Percentiles rank a stretch among this genome's conserved stretches.
Conservation (phyloP, 176 grass and related monocot species). For the Microstegium vimineum region DNA sequence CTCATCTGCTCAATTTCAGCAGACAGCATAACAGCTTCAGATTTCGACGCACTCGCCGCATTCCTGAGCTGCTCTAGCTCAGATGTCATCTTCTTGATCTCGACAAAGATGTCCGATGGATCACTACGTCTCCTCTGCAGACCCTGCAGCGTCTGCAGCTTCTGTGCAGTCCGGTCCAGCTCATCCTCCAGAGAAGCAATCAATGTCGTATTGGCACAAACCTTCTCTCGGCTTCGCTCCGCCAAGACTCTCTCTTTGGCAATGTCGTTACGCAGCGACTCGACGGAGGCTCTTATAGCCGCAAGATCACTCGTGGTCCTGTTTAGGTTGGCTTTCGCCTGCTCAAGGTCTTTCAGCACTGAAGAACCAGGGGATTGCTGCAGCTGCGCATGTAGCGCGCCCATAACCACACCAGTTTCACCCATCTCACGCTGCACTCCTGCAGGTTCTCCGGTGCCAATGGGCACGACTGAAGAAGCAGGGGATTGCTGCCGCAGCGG, state of each 20-base stretch:
- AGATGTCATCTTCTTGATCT: conserved; percentile 65
- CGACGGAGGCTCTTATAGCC: conserved; percentile 40
- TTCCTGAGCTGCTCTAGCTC: conserved; percentile 64
- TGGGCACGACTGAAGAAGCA: conserved; percentile 29
- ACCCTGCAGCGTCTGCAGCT: conserved; percentile 41
- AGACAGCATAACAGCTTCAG: conserved; percentile 47
- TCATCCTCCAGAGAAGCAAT: conserved; percentile 62
- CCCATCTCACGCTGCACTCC: neutral
- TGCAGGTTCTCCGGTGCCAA: neutral
- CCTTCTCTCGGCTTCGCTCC: conserved; percentile 47
- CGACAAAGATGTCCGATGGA: conserved; percentile 29
- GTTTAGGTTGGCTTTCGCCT: conserved; percentile 58
- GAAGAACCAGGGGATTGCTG: conserved; percentile 14
- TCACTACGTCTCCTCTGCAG: conserved; percentile 35
- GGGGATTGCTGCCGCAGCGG: neutral
- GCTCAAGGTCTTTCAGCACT: conserved; percentile 59
- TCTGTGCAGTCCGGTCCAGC: conserved; percentile 36
- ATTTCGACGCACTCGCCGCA: conserved; percentile 35
- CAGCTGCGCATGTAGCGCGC: neutral
- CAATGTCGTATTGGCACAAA: conserved; percentile 32
- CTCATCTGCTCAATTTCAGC: conserved; percentile 74
- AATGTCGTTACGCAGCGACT: conserved; percentile 45
- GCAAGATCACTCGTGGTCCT: conserved; percentile 57
- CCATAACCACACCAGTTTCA: neutral
- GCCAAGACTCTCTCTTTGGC: conserved; percentile 55